Evolutionary conservation across 345 rosid genomes (phyloP).

Genomic region (Pseudoturritis turrita): DNA sequence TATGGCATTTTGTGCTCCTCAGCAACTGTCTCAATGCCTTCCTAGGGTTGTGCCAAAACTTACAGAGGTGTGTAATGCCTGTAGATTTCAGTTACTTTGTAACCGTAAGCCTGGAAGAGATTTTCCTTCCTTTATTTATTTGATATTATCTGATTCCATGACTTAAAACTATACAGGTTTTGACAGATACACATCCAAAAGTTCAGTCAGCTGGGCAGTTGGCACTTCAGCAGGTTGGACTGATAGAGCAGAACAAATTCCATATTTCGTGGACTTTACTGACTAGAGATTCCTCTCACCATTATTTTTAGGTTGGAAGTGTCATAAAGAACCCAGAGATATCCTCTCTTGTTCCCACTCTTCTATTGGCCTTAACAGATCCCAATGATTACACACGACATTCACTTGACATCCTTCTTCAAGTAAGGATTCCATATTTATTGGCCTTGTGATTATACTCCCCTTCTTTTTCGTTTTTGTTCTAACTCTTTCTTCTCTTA

Average conservation of each 20-base stretch:
- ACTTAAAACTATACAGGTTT: conserved; percentile 50
- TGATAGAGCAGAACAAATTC: conserved; percentile 1
- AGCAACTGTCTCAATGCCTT: conserved; percentile 95
- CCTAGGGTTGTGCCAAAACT: conserved; percentile 92
- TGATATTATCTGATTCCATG: conserved; percentile 10
- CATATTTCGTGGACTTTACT: not conserved
- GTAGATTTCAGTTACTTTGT: not conserved
- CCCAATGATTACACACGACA: conserved; percentile 93
- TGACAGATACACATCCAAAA: conserved; percentile 99
- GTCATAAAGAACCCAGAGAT: conserved; percentile 99
- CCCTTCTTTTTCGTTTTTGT: not conserved
- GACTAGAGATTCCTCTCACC: conserved; percentile 6
- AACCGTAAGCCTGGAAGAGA: not conserved
- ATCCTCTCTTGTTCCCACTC: conserved; percentile 95
- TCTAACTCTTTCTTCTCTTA: conserved; percentile 25
- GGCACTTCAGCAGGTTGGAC: conserved; percentile 92
- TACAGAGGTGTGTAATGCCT: conserved; percentile 68
- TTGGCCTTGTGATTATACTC: not conserved
- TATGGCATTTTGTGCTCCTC: conserved; percentile 99
- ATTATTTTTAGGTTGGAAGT: conserved; percentile 71
- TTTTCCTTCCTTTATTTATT: not conserved
- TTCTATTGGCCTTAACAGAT: conserved; percentile 86
- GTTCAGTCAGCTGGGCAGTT: conserved; percentile 96
- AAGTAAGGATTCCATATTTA: conserved; percentile 45
- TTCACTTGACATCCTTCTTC: conserved; percentile 96